These are phyloP conservation scores for Acephala macrosclerotiorum DNA, from an alignment of 2,329 filamentous ascomycete species.

Conservation along the genomic window DNA sequence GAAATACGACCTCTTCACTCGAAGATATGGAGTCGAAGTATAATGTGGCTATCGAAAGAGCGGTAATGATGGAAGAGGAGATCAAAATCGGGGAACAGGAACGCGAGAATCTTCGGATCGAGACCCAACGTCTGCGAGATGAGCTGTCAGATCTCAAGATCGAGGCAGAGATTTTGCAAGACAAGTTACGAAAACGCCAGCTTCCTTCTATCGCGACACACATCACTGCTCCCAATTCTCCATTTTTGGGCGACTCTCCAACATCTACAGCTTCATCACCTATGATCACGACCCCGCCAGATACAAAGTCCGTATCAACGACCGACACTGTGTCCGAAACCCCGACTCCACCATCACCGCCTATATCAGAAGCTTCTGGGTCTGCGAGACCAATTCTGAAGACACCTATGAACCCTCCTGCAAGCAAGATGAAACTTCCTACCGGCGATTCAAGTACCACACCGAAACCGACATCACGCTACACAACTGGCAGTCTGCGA, in stretches of 20 bases:
- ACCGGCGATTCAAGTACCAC: slow-evolving; percentile 62
- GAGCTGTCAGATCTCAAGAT: slow-evolving; percentile 94
- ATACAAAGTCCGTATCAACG: slow-evolving; percentile 67
- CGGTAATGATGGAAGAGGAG: slow-evolving; percentile 94
- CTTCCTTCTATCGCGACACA: slow-evolving; percentile 67
- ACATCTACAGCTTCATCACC: slow-evolving; percentile 88
- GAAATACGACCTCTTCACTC: slow-evolving; percentile 93
- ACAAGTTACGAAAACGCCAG: slow-evolving; percentile 85
- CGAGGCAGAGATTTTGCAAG: slow-evolving; percentile 91
- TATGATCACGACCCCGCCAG: slow-evolving; percentile 86
- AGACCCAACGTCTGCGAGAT: slow-evolving; percentile 87
- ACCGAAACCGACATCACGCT: slow-evolving; percentile 54
- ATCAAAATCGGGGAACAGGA: slow-evolving; percentile 92
- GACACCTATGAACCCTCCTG: slow-evolving; percentile 42
- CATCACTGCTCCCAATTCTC: slow-evolving; percentile 70
- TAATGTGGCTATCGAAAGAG: slow-evolving; percentile 90
- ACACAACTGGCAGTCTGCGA: slow-evolving; percentile 33
- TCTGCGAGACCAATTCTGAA: slow-evolving; percentile 35
- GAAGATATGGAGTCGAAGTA: slow-evolving; percentile 98
- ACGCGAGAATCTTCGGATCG: slow-evolving; percentile 86
- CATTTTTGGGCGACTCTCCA: slow-evolving; percentile 79
- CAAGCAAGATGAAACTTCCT: slow-evolving; percentile 60
- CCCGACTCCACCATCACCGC: slow-evolving; percentile 89
- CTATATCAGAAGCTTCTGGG: slow-evolving; percentile 83
- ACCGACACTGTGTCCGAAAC: slow-evolving; percentile 68